Evolutionary conservation across 2,329 filamentous ascomycete species (phyloP).

Genomic region (Aspergillus sp.): DNA sequence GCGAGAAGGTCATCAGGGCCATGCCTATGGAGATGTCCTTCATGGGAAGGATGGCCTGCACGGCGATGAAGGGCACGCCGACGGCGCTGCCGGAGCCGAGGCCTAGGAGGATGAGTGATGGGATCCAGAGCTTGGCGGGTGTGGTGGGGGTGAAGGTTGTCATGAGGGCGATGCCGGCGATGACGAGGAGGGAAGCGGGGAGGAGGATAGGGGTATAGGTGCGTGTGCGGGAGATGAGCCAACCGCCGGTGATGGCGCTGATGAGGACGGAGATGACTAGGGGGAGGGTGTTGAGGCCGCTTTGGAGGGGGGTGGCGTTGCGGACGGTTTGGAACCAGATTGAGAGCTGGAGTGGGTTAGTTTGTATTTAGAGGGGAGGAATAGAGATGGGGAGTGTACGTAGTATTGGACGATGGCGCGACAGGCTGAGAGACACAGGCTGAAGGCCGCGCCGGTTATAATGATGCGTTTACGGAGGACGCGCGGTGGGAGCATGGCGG

Average conservation of each 20-base stretch:
- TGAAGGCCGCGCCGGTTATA: not conserved
- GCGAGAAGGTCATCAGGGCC: not conserved
- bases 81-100: not conserved
- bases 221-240: not conserved
- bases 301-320: not conserved
- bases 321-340: conserved; percentile 2
- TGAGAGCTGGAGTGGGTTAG: not conserved
- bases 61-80: not conserved
- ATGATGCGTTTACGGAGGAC: conserved; percentile 1
- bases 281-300: not conserved
- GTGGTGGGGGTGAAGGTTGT: not conserved
- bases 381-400: not conserved
- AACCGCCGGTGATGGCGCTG: not conserved
- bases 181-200: not conserved
- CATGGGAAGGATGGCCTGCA: not conserved
- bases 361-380: not conserved
- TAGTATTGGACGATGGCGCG: conserved; percentile 4
- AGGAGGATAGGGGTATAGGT: not conserved
- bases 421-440: not conserved
- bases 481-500: not conserved
- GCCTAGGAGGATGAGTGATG: not conserved
- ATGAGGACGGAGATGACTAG: not conserved
- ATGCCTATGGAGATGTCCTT: not conserved
- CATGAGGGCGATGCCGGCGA: not conserved
- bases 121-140: not conserved